Base-by-base conservation (phyloP, 2,329 filamentous ascomycete species). In the Ophiostoma australiae region DNA sequence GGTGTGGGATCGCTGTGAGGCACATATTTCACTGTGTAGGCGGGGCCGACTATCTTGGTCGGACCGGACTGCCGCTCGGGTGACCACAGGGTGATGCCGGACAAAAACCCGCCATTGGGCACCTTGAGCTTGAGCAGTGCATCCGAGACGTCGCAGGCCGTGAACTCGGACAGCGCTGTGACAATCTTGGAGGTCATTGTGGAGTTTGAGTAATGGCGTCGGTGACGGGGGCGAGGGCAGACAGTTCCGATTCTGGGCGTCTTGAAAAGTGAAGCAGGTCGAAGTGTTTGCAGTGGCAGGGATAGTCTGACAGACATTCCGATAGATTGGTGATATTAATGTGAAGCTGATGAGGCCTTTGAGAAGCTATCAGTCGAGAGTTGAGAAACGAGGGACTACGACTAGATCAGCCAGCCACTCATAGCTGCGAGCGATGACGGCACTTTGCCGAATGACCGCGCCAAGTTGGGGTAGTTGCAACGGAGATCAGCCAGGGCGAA, bases 41-140 rank as follows among this genome's bases (percentile, higher is more conserved):
- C 85, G 13, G 83, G 84, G 4, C 85, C 85, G 27, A 85, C 79
- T 70, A 87, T 84, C 76, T 84, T 86, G 58, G 84, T 84, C 13
- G 78, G 73, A 5, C 84, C 84, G 27, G 80, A 80, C 77, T 86
- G 84, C 55, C 82, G 81, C 68, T 81, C 77, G 1, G 85, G 85
- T 2, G 85, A 87, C 80, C 81, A 86, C 80, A 87, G 83, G 35
- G 82, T 84, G 67, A 87, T 77, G 15, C 84, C 84, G 2, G 82
- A 80, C 1, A 87, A 79, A 76, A 87, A 87, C 63, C 85, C 85
- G 73, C 85, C 85, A 74, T 85, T 78, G 72, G 77, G 80, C 69
- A 79, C 77, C 63, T 81, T 80, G 63, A 86, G 79, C 76, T 86
- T 86, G 73, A 80, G 79, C 1, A 86, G 80, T 0, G 84, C 85